A percentile compares a stretch with the other conserved stretches of the same genome.
Conservation (phyloP, 164 flowering plant species). For the Euptelea pleiosperma region DNA sequence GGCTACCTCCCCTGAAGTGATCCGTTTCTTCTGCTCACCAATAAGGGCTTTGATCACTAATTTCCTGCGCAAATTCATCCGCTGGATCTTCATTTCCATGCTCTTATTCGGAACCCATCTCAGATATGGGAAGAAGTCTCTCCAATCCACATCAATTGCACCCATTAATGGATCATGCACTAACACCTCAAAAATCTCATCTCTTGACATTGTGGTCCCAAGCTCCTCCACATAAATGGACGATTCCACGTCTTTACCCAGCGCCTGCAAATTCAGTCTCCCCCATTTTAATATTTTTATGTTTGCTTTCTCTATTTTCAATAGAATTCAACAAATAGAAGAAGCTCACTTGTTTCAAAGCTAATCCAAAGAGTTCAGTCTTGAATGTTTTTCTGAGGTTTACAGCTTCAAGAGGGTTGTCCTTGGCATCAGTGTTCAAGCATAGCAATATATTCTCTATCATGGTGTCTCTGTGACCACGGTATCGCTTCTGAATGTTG, state of each 20-base stretch:
- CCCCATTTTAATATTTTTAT: not conserved
- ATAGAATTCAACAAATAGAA: constrained; percentile 1
- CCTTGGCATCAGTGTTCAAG: constrained; percentile 37
- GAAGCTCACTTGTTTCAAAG: constrained; percentile 69
- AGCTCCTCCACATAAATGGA: constrained; percentile 73
- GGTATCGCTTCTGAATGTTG: constrained; percentile 55
- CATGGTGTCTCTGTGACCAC: constrained; percentile 59
- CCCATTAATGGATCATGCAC: constrained; percentile 80
- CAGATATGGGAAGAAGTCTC: constrained; percentile 93
- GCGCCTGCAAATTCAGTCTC: constrained; percentile 40
- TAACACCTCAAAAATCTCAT: constrained; percentile 55
- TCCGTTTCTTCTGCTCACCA: constrained; percentile 45
- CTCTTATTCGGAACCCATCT: constrained; percentile 82
- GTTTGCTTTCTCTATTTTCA: not conserved
- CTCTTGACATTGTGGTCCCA: constrained; percentile 48
- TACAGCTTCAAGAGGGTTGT: constrained; percentile 41
- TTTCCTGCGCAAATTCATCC: constrained; percentile 40
- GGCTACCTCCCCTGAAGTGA: constrained; percentile 59
- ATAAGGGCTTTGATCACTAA: constrained; percentile 71
- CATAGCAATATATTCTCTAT: constrained; percentile 39
- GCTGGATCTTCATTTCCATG: constrained; percentile 48
- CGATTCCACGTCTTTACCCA: constrained; percentile 65
- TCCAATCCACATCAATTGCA: constrained; percentile 93
- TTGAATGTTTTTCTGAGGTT: constrained; percentile 56
- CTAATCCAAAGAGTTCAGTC: constrained; percentile 66